Conservation (phyloP, 2,329 filamentous ascomycete species). For the Aspergillus candidus region DNA sequence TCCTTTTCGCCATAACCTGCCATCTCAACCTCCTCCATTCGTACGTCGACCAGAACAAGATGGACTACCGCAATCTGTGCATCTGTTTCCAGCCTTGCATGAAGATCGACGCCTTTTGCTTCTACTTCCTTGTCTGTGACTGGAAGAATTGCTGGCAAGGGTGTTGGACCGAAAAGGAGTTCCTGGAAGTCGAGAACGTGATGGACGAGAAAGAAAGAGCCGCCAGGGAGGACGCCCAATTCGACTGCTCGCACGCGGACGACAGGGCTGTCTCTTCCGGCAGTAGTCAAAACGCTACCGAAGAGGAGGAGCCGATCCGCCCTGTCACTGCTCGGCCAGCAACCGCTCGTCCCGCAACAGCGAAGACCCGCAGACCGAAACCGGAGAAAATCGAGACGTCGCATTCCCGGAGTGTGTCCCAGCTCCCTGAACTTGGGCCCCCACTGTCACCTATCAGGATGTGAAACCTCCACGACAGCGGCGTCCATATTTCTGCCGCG, state of each 20-base stretch:
- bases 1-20: conserved; percentile 94
- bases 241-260: conserved; percentile 30
- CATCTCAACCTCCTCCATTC: conserved; percentile 87
- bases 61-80: conserved; percentile 92
- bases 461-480: conserved; percentile 14
- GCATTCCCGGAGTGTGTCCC: conserved; percentile 35
- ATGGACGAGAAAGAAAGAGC: conserved; percentile 30
- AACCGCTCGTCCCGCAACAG: conserved; percentile 25
- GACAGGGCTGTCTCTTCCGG: conserved; percentile 59
- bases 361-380: conserved; percentile 25
- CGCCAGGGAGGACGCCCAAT: conserved; percentile 18
- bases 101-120: conserved; percentile 91
- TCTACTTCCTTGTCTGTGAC: conserved; percentile 89
- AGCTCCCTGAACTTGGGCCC: conserved; percentile 44
- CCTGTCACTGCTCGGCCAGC: too few species aligned
- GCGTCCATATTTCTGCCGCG: neutral
- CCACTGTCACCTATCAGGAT: conserved; percentile 45
- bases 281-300: conserved; percentile 51
- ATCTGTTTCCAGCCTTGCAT: conserved; percentile 97
- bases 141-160: conserved; percentile 98
- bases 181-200: conserved; percentile 54
- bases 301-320: conserved; percentile 19
- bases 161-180: conserved; percentile 82
- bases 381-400: conserved; percentile 30
- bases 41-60: conserved; percentile 93